phyloP scores from a whole-genome alignment of 495 filamentous ascomycete species.

The Hyphodiscus hymeniophilus region DNA sequence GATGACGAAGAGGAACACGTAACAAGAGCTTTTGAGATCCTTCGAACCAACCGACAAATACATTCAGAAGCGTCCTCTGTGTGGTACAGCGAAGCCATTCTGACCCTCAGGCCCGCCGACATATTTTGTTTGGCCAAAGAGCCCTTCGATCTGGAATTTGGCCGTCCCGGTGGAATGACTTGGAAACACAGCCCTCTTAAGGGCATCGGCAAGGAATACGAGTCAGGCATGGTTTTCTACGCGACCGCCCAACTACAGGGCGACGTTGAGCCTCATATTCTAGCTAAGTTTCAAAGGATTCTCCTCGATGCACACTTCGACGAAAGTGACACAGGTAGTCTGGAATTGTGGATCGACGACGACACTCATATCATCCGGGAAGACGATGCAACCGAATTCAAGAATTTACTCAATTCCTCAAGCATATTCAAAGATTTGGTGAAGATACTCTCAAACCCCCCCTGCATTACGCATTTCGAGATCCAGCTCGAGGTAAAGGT shows the following conservation, averaged over 20 bases:
- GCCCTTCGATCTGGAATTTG: not conserved
- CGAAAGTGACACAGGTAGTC: not conserved
- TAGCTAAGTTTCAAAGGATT: slow-evolving; percentile 1
- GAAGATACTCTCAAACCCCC: not conserved
- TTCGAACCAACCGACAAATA: slow-evolving; percentile 1
- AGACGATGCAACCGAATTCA: not conserved
- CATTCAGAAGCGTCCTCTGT: not conserved
- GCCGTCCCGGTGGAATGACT: not conserved
- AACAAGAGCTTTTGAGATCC: not conserved
- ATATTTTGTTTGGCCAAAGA: slow-evolving; percentile 1
- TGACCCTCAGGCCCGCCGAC: not conserved
- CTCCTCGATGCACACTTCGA: not conserved
- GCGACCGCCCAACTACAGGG: not conserved
- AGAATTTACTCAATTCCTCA: not conserved
- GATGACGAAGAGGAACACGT: not conserved
- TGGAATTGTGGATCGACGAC: slow-evolving; percentile 5
- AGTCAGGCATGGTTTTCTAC: not conserved
- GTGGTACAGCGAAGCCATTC: not conserved
- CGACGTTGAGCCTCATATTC: not conserved
- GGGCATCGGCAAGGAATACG: not conserved
- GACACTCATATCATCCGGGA: not conserved
- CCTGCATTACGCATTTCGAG: not conserved
- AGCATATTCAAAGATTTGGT: not conserved
- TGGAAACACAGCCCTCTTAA: slow-evolving; percentile 1
- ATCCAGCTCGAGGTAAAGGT: slow-evolving; percentile 1